Percentiles rank a stretch among this genome's conserved stretches.
Conservation (phyloP, 148 eudicot genomes). For the Fagopyrum homotropicum region DNA sequence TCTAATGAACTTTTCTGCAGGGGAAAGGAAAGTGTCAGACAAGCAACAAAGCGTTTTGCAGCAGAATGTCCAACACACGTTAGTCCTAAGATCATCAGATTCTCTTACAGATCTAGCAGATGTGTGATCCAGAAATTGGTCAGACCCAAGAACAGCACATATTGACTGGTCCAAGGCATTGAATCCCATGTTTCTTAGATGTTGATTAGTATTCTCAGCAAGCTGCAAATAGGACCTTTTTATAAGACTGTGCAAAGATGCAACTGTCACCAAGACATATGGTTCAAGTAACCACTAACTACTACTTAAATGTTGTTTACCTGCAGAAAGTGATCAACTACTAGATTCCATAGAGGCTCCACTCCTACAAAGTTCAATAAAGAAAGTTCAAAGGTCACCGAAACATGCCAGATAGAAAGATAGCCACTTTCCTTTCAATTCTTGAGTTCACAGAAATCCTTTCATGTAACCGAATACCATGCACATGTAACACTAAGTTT, state of each 20-base stretch:
- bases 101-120: conserved; percentile 31
- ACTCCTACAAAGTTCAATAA: conserved; percentile 50
- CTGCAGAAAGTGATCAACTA: conserved; percentile 83
- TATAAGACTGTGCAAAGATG: conserved; percentile 12
- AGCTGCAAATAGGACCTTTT: conserved; percentile 47
- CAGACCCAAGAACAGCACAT: conserved; percentile 88
- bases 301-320: conserved; percentile 24
- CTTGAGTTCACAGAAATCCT: neutral
- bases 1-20: conserved; percentile 32
- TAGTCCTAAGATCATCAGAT: conserved; percentile 36
- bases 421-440: neutral
- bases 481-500: neutral
- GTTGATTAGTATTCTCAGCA: conserved; percentile 65
- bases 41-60: neutral
- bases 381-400: conserved; percentile 4
- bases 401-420: neutral
- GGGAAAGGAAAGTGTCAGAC: conserved; percentile 4
- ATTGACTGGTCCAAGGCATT: conserved; percentile 90
- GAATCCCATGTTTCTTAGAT: conserved; percentile 67
- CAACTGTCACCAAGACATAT: neutral
- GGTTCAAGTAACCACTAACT: neutral
- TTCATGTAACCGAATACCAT: neutral
- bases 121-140: conserved; percentile 53
- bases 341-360: conserved; percentile 93
- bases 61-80: neutral